phyloP scores from a whole-genome alignment of 192 early-diverging fungal species.

The Entrophospora sp. region DNA sequence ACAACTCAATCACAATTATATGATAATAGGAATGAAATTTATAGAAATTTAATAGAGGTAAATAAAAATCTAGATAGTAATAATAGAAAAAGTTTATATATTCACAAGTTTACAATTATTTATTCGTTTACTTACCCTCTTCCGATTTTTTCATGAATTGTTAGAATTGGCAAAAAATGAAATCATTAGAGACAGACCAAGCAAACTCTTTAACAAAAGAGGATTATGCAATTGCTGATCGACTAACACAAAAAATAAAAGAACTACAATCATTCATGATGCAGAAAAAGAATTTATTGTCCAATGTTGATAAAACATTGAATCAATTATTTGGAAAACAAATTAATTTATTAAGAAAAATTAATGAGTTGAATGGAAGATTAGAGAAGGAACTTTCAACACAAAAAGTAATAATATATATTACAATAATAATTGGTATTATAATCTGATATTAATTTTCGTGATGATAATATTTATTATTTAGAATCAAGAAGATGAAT shows the following conservation, averaged over 20 bases:
- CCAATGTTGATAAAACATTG: conserved; percentile 3
- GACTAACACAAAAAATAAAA: background rate
- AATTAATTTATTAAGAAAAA: background rate
- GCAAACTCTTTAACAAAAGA: background rate
- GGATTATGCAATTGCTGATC: conserved; percentile 8
- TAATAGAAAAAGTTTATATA: background rate
- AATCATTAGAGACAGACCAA: conserved; percentile 7
- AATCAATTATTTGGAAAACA: conserved; percentile 6
- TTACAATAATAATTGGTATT: background rate
- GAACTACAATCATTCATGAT: background rate
- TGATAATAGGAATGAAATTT: background rate
- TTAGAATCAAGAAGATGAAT: background rate
- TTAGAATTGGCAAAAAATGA: background rate
- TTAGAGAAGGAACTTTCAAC: background rate
- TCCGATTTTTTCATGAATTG: background rate
- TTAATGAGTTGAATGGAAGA: background rate
- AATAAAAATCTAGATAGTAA: background rate
- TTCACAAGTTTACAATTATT: no score
- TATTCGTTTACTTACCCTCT: background rate
- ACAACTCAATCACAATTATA: background rate
- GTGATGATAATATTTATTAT: background rate
- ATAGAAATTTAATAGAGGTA: conserved; percentile 12
- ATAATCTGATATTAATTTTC: background rate
- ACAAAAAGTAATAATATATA: background rate
- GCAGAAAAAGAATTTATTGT: background rate